phyloP scores from a whole-genome alignment of 1,284 basidiomycete genomes.

The Cutaneotrichosporon mucoides region DNA sequence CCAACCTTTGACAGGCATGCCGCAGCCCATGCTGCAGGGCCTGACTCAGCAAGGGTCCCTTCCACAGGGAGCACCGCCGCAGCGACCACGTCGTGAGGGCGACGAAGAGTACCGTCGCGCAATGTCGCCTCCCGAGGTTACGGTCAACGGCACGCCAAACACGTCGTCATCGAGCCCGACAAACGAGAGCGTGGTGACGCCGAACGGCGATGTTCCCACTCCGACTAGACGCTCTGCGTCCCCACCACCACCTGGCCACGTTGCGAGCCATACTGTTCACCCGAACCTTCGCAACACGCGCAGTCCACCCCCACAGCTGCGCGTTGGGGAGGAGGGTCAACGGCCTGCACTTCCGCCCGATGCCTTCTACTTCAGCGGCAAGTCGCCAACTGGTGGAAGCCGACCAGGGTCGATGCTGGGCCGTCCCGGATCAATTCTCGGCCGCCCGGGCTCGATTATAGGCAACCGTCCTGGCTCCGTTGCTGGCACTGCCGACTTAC shows the following conservation, averaged over 20 bases:
- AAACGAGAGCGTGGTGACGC: constrained; percentile 15
- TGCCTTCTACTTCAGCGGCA: constrained; percentile 58
- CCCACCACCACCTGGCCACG: constrained; percentile 1
- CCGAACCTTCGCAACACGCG: constrained; percentile 27
- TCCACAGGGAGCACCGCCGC: constrained; percentile 53
- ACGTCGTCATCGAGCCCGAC: constrained; percentile 10
- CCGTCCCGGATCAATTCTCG: constrained; percentile 14
- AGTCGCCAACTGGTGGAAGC: constrained; percentile 54
- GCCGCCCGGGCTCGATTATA: constrained; percentile 25
- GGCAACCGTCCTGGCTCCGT: constrained; percentile 42
- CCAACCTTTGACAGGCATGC: constrained; percentile 46
- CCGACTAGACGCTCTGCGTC: constrained; percentile 20
- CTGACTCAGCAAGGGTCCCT: background rate
- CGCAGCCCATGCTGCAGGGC: background rate
- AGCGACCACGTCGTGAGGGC: constrained; percentile 63
- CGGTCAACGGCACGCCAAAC: constrained; percentile 7
- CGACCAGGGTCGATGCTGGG: constrained; percentile 12
- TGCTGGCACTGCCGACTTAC: constrained; percentile 65
- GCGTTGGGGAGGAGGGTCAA: constrained; percentile 25
- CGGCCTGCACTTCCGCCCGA: constrained; percentile 52
- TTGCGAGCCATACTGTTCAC: constrained; percentile 20
- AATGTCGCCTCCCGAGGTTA: constrained; percentile 34
- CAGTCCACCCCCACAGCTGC: constrained; percentile 37
- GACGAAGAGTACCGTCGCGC: constrained; percentile 55
- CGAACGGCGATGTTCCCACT: constrained; percentile 18